A percentile compares a stretch with the other conserved stretches of the same genome.
phyloP scores from a whole-genome alignment of 2,329 filamentous ascomycete species.

The Aureobasidium mangrovei region DNA sequence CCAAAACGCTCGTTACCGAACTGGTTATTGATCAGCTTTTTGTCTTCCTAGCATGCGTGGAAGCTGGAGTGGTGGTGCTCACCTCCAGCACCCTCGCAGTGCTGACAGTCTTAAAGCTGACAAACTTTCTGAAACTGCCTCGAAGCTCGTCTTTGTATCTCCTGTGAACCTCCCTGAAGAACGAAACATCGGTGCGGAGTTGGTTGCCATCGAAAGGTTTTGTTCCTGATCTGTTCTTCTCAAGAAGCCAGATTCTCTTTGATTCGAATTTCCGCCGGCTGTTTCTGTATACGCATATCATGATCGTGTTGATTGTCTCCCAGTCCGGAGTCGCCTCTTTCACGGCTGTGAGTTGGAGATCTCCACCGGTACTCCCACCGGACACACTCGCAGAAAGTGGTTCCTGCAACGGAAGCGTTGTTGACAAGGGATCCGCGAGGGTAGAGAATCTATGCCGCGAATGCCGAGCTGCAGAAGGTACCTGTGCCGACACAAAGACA shows the following conservation, averaged over 20 bases:
- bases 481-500: too few species aligned
- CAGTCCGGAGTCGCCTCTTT: neutral
- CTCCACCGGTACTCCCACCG: neutral
- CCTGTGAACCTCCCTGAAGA: neutral
- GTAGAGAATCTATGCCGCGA: neutral
- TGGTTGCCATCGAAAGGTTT: neutral
- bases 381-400: too few species aligned
- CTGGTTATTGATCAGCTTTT: neutral
- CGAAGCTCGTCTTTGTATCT: neutral
- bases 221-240: neutral
- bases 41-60: neutral
- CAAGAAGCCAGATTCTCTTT: neutral
- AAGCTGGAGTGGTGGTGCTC: neutral
- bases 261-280: neutral
- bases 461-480: too few species aligned
- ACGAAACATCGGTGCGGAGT: neutral
- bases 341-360: neutral
- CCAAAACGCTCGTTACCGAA: neutral
- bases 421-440: too few species aligned
- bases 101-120: slow-evolving; percentile 6
- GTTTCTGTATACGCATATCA: neutral
- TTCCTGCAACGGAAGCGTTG: too few species aligned
- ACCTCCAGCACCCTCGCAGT: slow-evolving; percentile 1
- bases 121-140: neutral
- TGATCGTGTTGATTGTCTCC: neutral